phyloP scores from a whole-genome alignment of 2,329 filamentous ascomycete species.

The Colletotrichum coccodes region DNA sequence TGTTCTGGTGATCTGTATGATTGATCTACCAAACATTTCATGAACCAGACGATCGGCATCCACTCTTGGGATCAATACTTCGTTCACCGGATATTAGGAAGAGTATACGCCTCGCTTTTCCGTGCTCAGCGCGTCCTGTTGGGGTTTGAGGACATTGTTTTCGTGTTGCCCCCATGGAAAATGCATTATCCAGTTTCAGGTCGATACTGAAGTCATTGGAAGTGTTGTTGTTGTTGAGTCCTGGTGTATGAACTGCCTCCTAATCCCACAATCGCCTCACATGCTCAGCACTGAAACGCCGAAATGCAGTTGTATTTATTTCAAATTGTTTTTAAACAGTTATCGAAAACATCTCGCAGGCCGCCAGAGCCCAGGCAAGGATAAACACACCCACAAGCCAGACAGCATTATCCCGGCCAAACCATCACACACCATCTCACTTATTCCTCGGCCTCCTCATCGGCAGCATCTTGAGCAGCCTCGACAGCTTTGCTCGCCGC shows the following conservation, averaged over 20 bases:
- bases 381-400: neutral
- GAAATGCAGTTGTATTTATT: neutral
- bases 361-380: neutral
- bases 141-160: too few relatives aligned
- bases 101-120: neutral
- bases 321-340: neutral
- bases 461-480: neutral
- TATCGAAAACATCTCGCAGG: neutral
- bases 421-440: too few relatives aligned
- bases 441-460: neutral
- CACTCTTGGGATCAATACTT: neutral
- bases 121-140: neutral
- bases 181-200: neutral
- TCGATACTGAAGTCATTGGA: neutral
- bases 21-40: neutral
- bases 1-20: neutral
- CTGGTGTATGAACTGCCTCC: neutral
- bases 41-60: neutral
- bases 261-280: neutral
- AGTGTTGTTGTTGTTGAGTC: neutral
- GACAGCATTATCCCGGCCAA: neutral
- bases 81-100: too few relatives aligned
- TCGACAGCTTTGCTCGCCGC: neutral
- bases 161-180: too few relatives aligned
- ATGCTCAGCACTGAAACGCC: neutral